A percentile compares a stretch with the other conserved stretches of the same genome.
These are phyloP conservation scores for Phaseolus coccineus DNA, from an alignment of 331 rosid species.

Conservation along the genomic window DNA sequence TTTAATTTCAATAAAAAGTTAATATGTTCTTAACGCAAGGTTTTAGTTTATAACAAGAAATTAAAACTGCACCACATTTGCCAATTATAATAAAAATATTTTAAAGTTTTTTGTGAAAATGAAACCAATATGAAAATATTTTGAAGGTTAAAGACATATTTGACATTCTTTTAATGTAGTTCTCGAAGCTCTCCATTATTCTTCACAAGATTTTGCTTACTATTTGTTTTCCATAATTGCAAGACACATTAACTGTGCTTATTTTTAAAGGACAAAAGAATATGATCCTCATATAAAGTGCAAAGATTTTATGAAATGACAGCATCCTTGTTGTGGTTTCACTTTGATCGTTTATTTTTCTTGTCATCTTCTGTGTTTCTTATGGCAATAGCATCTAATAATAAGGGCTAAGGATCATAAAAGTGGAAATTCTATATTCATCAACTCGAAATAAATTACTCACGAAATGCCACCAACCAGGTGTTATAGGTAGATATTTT, in stretches of 20 bases:
- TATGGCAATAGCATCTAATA: neutral
- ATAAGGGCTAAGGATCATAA: neutral
- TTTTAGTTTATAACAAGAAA: no score
- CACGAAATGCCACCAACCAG: neutral
- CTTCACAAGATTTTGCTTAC: neutral
- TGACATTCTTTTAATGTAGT: no score
- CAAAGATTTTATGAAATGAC: neutral
- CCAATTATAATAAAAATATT: no score
- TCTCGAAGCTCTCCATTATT: no score
- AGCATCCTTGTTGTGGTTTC: conserved; percentile 1
- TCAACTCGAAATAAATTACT: neutral
- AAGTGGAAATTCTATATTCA: neutral
- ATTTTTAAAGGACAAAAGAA: neutral
- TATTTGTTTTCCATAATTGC: neutral
- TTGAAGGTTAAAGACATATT: no score
- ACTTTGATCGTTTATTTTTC: neutral
- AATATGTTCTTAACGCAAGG: no score
- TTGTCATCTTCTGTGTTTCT: neutral
- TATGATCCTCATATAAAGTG: neutral
- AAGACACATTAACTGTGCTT: neutral
- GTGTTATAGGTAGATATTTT: no score
- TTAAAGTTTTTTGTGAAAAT: no score
- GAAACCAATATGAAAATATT: no score
- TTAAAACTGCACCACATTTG: no score
- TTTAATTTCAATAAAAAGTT: no score